These are phyloP conservation scores for Ustilago sp. DNA, from an alignment of 1,284 basidiomycete genomes.

Conservation along the genomic window DNA sequence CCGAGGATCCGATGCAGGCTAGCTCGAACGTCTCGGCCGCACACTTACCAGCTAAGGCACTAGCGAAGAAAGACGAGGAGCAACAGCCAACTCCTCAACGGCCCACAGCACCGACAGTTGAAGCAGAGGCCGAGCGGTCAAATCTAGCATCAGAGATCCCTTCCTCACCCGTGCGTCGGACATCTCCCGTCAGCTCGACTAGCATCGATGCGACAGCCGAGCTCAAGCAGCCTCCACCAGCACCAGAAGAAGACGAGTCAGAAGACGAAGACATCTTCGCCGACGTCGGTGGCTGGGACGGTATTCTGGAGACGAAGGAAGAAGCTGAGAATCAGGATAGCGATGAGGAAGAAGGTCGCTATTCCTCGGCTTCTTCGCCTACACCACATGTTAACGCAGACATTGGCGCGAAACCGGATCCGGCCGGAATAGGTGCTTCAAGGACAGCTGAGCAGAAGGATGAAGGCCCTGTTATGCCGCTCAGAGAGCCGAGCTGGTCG, in stretches of 20 bases:
- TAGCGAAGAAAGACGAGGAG: background rate
- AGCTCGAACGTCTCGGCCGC: background rate
- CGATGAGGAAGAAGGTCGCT: background rate
- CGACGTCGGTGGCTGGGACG: conserved; percentile 84
- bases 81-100: background rate
- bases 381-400: background rate
- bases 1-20: background rate
- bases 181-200: background rate
- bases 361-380: background rate
- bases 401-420: too few relatives aligned
- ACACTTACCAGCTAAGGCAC: background rate
- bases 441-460: too few relatives aligned
- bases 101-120: background rate
- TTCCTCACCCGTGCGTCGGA: background rate
- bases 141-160: background rate
- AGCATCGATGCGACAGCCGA: background rate
- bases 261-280: conserved; percentile 79
- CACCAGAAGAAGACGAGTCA: background rate
- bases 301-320: conserved; percentile 68
- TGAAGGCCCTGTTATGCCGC: too few relatives aligned
- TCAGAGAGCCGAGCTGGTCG: too few relatives aligned
- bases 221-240: background rate
- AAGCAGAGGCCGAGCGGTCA: background rate
- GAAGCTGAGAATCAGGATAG: conserved; percentile 58
- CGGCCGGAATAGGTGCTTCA: too few relatives aligned